Conservation (phyloP, 2,329 filamentous ascomycete species). For the Fusarium sp. region DNA sequence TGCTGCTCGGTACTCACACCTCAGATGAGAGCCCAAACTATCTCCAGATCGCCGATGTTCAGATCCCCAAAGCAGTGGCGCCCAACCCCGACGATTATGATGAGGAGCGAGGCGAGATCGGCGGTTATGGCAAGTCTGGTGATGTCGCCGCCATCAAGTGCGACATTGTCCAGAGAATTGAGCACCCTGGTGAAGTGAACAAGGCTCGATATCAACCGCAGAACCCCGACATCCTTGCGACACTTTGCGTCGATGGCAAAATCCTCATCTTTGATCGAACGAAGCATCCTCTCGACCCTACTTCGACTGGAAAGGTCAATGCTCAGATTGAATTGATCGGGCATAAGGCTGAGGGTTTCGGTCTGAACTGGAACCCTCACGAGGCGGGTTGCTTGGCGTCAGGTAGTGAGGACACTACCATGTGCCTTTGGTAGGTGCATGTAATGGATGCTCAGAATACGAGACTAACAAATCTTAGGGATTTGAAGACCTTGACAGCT, state of each 20-base stretch:
- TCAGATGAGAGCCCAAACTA: slow-evolving; percentile 88
- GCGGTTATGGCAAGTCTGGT: slow-evolving; percentile 83
- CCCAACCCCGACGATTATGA: slow-evolving; percentile 88
- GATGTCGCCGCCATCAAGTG: slow-evolving; percentile 83
- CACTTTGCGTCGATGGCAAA: slow-evolving; percentile 86
- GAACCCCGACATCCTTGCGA: slow-evolving; percentile 96
- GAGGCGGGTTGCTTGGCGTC: slow-evolving; percentile 84
- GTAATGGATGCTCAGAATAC: not conserved
- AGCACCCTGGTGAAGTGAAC: slow-evolving; percentile 97
- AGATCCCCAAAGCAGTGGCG: slow-evolving; percentile 82
- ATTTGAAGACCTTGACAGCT: slow-evolving; percentile 79
- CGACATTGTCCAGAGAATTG: slow-evolving; percentile 93
- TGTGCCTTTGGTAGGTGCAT: slow-evolving; percentile 81
- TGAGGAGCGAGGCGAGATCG: slow-evolving; percentile 91
- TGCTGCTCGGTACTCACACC: slow-evolving; percentile 95
- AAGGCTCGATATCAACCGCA: slow-evolving; percentile 98
- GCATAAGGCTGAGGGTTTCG: slow-evolving; percentile 90
- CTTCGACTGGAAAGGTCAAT: slow-evolving; percentile 70
- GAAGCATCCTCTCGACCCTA: slow-evolving; percentile 85
- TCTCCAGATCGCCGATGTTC: slow-evolving; percentile 92
- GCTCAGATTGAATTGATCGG: slow-evolving; percentile 88
- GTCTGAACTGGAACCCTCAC: slow-evolving; percentile 91
- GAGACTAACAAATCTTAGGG: slow-evolving; percentile 62
- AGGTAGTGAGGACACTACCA: slow-evolving; percentile 91
- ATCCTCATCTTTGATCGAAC: slow-evolving; percentile 96